Base-by-base conservation (phyloP, 306 rosid species). In the Begonia peltatifolia region DNA sequence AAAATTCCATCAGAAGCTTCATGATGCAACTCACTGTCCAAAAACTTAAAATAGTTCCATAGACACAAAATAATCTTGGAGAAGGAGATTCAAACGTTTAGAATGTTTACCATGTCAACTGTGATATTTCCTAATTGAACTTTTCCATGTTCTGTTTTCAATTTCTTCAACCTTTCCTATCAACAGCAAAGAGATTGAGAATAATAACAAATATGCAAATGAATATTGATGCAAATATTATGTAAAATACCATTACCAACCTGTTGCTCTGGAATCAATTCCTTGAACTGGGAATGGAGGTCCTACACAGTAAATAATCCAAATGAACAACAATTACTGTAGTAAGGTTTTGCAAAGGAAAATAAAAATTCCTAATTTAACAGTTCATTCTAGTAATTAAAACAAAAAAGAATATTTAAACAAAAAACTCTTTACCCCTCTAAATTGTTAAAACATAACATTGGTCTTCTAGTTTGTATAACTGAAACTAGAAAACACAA, bases 211-310 rank as follows among this genome's bases (percentile, higher is more conserved):
- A 58, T 66, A 20, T 12, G 36, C 10, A 62, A 12, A 62, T 12
- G 12, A 46, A 9, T 17, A 14, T 54, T 55, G 35, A 59, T 17
- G 20, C 36, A 14, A 9, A 53, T 86, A 8, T 47, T 35, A 83
- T 10, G 7, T 6, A 56, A 42, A 52, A 10, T 36, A 36, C 54
- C 61, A 47, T 51, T 17, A 57, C 78, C 54, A 60, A 77, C 99
- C 99, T 92, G 99, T 62, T 86, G 71, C 65, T 86, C 88, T 14
- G 94, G 99, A 83, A 92, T 69, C 62, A 86, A 68, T 52, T 92
- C 99, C 78, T 72, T 76, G 76, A 86, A 30, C 67, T 81, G 88
- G 52, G 99, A 75, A 48, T 60, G 74, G 61, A 92, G 94, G 67
- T 92, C 99, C 96, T 92, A 76, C 68, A 86, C 36, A 30, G 36